Base-by-base conservation (phyloP, 2,329 filamentous ascomycete genomes). In the Pseudogymnoascus sp. region DNA sequence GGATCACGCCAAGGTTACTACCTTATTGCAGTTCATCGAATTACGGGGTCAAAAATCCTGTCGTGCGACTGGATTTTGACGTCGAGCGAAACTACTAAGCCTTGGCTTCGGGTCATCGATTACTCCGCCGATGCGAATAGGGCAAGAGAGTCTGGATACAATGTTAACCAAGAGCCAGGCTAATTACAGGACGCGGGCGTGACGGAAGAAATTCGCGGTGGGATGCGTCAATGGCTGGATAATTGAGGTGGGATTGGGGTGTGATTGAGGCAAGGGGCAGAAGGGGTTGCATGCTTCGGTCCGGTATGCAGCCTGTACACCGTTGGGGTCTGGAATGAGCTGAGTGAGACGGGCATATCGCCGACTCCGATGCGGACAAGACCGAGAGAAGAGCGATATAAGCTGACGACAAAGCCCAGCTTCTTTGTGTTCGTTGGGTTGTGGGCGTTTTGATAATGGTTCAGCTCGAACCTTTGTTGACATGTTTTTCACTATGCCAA, bases 31-130 rank as follows among this genome's bases (percentile, higher is more conserved):
- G 26, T 33, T 56, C 26, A n/a, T 56, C 50, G 28, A 56, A 56
- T 56, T 35, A 35, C 50, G 50, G 50, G 16, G 6, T 35, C 28
- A 19, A 33, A 56, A 33, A 14, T 22, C 28, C 10, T 56, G 28
- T 33, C n/a, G 50, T 56, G 28, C 50, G 16, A 56, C 50, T 33
- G 28, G 10, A 33, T 33, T 46, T 56, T 33, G 50, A 33, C 50
- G 26, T 19, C 10, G 50, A 56, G 26, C 50, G n/a, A 3, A 33
- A 56, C 50, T 56, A 19, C 50, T 56, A 31, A 56, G 26, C n/a
- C 50, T 56, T 56, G 50, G 50, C 50, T 56, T 33, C 50, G 50
- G 50, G 50, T 56, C 50, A 56, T 56, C 50, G 50, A 31, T 56
- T 56, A 56, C 50, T 33, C 50, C 50, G 50, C 50, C 50, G 50